phyloP scores from a whole-genome alignment of 164 flowering plant genomes.

The Akebia trifoliata region DNA sequence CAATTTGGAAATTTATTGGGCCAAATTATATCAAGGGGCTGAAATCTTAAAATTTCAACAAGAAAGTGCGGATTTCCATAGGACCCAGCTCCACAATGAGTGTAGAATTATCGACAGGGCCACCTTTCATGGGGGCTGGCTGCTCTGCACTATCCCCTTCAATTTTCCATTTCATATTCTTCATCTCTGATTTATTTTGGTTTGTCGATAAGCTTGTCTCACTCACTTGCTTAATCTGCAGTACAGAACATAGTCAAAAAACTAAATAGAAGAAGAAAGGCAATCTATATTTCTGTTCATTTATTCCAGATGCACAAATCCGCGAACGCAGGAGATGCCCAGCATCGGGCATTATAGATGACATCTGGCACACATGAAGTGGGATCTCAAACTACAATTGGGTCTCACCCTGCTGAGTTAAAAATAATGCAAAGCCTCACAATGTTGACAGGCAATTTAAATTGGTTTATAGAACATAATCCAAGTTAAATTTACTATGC shows the following conservation, averaged over 20 bases:
- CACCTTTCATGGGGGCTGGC: constrained; percentile 46
- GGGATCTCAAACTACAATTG: too few relatives aligned
- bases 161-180: constrained; percentile 63
- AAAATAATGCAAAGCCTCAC: too few relatives aligned
- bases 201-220: constrained; percentile 77
- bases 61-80: constrained; percentile 89
- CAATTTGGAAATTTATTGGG: too few relatives aligned
- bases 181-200: constrained; percentile 73
- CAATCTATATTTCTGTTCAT: too few relatives aligned
- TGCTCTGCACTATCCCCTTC: constrained; percentile 38
- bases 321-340: too few relatives aligned
- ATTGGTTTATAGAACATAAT: neutral
- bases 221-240: constrained; percentile 57
- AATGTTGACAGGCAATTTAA: constrained; percentile 1
- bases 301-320: too few relatives aligned
- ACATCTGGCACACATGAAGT: too few relatives aligned
- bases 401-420: too few relatives aligned
- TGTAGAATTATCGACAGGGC: constrained; percentile 40
- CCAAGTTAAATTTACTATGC: neutral
- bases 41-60: constrained; percentile 38
- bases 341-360: too few relatives aligned
- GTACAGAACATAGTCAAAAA: neutral
- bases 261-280: neutral
- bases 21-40: too few relatives aligned
- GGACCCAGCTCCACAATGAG: constrained; percentile 84